These are phyloP conservation scores for Mariannaea sp. DNA, from an alignment of 2,329 filamentous ascomycete species.

Conservation along the genomic window DNA sequence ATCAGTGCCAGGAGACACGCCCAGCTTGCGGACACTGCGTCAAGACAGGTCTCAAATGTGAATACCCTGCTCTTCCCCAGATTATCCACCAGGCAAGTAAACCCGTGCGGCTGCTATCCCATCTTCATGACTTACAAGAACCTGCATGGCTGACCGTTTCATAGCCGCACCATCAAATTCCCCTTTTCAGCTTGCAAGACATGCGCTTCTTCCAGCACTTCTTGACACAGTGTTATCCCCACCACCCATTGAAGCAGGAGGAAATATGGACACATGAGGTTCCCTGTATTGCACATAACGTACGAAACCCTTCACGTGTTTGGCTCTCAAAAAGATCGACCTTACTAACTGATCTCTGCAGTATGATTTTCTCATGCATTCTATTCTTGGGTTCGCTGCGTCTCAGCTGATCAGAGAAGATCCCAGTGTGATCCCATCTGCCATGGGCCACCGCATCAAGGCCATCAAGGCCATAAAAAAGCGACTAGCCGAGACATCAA, in stretches of 20 bases:
- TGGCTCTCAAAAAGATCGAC: background rate
- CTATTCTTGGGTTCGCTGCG: conserved; percentile 69
- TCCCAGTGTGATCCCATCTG: conserved; percentile 57
- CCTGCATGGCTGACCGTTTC: conserved; percentile 1
- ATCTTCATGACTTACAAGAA: background rate
- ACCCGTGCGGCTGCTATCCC: background rate
- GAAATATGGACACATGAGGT: conserved; percentile 70
- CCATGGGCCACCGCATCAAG: conserved; percentile 67
- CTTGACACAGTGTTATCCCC: conserved; percentile 63
- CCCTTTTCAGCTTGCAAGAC: conserved; percentile 63
- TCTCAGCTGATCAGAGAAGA: conserved; percentile 64
- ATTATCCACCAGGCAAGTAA: conserved; percentile 55
- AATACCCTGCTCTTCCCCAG: conserved; percentile 60
- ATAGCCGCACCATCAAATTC: conserved; percentile 62
- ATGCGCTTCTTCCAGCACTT: conserved; percentile 75
- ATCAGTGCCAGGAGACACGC: conserved; percentile 67
- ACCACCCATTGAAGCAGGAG: conserved; percentile 68
- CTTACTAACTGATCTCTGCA: conserved; percentile 39
- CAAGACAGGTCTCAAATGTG: conserved; percentile 65
- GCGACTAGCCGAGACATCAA: conserved; percentile 51
- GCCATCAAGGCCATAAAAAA: conserved; percentile 67
- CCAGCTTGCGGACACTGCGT: conserved; percentile 67
- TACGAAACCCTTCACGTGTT: conserved; percentile 40
- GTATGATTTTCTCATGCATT: conserved; percentile 73
- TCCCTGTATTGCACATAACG: conserved; percentile 69